These are phyloP conservation scores for Lachnellula suecica DNA, from an alignment of 2,329 filamentous ascomycete genomes.

Conservation along the genomic window DNA sequence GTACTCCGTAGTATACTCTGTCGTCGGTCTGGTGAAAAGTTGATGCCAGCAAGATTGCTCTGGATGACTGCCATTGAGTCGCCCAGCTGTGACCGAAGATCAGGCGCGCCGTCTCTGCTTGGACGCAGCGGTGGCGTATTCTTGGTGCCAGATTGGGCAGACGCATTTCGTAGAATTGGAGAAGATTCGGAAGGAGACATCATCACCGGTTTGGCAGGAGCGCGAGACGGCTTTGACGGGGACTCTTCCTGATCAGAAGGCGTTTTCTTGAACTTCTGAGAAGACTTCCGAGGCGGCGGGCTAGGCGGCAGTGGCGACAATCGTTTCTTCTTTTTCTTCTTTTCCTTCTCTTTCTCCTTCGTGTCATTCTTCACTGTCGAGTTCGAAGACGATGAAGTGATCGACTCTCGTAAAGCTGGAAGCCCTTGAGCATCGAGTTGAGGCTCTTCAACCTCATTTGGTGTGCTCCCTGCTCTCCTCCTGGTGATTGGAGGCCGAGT, in stretches of 20 bases:
- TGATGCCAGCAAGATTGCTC: constrained; percentile 49
- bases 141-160: constrained; percentile 17
- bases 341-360: constrained; percentile 26
- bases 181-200: constrained; percentile 12
- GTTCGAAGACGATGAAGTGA: constrained; percentile 70
- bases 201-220: constrained; percentile 31
- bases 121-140: constrained; percentile 54
- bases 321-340: constrained; percentile 43
- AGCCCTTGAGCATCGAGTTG: constrained; percentile 55
- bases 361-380: constrained; percentile 58
- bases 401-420: constrained; percentile 65
- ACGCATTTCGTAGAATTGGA: constrained; percentile 16
- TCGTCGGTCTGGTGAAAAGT: constrained; percentile 21
- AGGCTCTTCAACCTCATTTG: constrained; percentile 47
- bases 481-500: constrained; percentile 58
- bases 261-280: constrained; percentile 49
- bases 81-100: constrained; percentile 56
- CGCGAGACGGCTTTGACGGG: constrained; percentile 38
- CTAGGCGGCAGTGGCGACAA: constrained; percentile 54
- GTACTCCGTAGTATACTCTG: constrained; percentile 22
- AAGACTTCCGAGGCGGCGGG: constrained; percentile 62
- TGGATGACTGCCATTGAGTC: constrained; percentile 57
- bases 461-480: constrained; percentile 54
- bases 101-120: constrained; percentile 66
- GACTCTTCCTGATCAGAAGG: constrained; percentile 39